These are phyloP conservation scores for Thermothielavioides terrestris DNA, from an alignment of 495 filamentous ascomycete species.

Conservation along the genomic window DNA sequence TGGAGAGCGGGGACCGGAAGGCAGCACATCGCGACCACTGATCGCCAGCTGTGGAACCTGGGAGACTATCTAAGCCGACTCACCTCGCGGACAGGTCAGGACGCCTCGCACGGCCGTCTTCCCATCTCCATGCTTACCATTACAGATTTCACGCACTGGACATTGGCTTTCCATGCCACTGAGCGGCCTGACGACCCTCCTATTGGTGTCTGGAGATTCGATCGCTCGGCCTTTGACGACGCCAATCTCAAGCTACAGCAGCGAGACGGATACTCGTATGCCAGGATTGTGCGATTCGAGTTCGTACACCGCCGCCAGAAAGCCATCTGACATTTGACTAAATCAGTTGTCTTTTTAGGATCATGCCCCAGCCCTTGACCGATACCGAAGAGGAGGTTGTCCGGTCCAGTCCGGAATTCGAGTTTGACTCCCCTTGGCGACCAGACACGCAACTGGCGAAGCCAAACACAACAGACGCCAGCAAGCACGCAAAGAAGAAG, in stretches of 20 bases:
- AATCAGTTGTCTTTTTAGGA: background rate
- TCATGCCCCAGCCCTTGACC: background rate
- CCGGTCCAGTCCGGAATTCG: background rate
- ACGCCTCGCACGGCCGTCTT: background rate
- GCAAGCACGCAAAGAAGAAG: background rate
- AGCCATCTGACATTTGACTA: background rate
- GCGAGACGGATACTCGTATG: conserved; percentile 2
- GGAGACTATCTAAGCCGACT: conserved; percentile 21
- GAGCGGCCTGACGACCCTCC: conserved; percentile 7
- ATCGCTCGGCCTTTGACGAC: conserved; percentile 11
- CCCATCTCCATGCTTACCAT: background rate
- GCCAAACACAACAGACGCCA: background rate
- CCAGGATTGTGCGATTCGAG: conserved; percentile 5
- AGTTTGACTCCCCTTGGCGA: background rate
- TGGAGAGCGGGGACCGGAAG: conserved; percentile 15
- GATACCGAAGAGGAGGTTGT: background rate
- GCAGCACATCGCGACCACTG: conserved; percentile 3
- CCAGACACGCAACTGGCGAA: background rate
- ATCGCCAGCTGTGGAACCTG: conserved; percentile 13
- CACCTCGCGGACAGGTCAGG: conserved; percentile 7
- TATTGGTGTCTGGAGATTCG: conserved; percentile 16
- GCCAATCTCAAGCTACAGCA: conserved; percentile 15
- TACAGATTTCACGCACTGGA: conserved; percentile 9
- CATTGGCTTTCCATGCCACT: conserved; percentile 14
- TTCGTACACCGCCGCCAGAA: background rate